phyloP scores from a whole-genome alignment of 495 filamentous ascomycete genomes.

The Penicillium daleae region DNA sequence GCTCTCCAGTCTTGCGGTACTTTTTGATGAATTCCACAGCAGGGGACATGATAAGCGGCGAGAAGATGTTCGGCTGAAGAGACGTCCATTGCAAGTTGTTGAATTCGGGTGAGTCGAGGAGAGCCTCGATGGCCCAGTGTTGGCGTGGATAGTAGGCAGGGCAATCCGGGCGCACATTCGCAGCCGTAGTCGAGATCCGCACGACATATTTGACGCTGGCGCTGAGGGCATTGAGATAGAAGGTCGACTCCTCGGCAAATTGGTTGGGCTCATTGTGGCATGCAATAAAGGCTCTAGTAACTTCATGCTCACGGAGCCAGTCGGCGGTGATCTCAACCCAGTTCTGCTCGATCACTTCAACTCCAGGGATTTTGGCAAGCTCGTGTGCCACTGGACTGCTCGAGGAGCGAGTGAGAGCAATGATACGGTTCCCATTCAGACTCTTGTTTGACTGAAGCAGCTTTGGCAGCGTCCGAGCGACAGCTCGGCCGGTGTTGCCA shows the following conservation, averaged over 20 bases:
- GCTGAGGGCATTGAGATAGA: conserved; percentile 40
- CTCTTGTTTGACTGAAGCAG: conserved; percentile 32
- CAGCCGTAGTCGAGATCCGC: conserved; percentile 50
- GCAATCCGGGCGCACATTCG: conserved; percentile 46
- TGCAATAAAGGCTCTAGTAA: conserved; percentile 48
- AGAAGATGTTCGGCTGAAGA: conserved; percentile 49
- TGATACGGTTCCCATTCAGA: conserved; percentile 36
- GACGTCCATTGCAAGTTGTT: conserved; percentile 49
- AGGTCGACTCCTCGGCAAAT: conserved; percentile 48
- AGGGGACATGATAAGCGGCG: conserved; percentile 23
- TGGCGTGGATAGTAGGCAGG: conserved; percentile 44
- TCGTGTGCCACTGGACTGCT: conserved; percentile 35
- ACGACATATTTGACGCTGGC: conserved; percentile 53
- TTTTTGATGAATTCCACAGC: conserved; percentile 38
- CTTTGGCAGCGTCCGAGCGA: conserved; percentile 38
- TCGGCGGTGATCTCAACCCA: conserved; percentile 47
- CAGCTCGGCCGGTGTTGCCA: conserved; percentile 37
- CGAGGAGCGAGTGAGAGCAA: conserved; percentile 45
- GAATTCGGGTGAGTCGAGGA: conserved; percentile 45
- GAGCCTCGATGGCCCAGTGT: conserved; percentile 52
- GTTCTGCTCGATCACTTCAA: conserved; percentile 46
- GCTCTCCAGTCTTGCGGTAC: conserved; percentile 44
- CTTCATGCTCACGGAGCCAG: conserved; percentile 47
- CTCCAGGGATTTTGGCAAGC: conserved; percentile 41
- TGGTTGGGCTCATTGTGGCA: conserved; percentile 42